These are phyloP conservation scores for Gliomastix tumulicola DNA, from an alignment of 2,329 filamentous ascomycete genomes.

Conservation along the genomic window DNA sequence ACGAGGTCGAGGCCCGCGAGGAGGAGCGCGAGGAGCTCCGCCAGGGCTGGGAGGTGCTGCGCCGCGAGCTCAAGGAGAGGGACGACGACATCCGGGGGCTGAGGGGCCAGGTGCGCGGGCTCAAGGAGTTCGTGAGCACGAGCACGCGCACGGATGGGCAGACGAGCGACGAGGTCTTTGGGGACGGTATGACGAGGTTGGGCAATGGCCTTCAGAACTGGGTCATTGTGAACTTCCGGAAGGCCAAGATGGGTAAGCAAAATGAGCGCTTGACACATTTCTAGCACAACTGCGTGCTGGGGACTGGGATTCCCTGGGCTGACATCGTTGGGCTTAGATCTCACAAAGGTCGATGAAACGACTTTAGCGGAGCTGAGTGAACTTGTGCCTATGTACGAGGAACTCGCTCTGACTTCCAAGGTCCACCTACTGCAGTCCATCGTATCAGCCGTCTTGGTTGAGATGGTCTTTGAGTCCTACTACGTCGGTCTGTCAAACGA, in stretches of 20 bases:
- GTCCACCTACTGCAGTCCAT: conserved; percentile 57
- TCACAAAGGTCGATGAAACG: conserved; percentile 30
- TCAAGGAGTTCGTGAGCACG: conserved; percentile 67
- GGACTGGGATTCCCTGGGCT: no score
- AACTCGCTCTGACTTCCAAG: conserved; percentile 37
- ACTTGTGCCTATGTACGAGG: conserved; percentile 52
- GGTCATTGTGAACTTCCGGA: conserved; percentile 63
- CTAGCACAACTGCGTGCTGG: no score
- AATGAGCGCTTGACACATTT: no score
- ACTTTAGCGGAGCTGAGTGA: conserved; percentile 33
- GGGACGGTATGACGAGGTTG: conserved; percentile 52
- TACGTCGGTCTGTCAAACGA: conserved; percentile 54
- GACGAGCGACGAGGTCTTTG: conserved; percentile 60
- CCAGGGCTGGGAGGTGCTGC: conserved; percentile 39
- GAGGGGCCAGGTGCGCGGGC: conserved; percentile 53
- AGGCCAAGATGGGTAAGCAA: conserved; percentile 46
- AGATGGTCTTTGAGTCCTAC: conserved; percentile 54
- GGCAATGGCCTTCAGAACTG: conserved; percentile 68
- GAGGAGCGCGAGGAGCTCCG: conserved; percentile 41
- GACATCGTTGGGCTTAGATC: no score
- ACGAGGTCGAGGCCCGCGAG: conserved; percentile 39
- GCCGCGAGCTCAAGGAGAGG: conserved; percentile 35
- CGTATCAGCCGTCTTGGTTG: conserved; percentile 52
- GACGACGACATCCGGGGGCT: conserved; percentile 51
- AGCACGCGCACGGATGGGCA: conserved; percentile 56